Evolutionary conservation across 23 red algal species (phyloP).

Genomic region (Cyanidium caldarium): DNA sequence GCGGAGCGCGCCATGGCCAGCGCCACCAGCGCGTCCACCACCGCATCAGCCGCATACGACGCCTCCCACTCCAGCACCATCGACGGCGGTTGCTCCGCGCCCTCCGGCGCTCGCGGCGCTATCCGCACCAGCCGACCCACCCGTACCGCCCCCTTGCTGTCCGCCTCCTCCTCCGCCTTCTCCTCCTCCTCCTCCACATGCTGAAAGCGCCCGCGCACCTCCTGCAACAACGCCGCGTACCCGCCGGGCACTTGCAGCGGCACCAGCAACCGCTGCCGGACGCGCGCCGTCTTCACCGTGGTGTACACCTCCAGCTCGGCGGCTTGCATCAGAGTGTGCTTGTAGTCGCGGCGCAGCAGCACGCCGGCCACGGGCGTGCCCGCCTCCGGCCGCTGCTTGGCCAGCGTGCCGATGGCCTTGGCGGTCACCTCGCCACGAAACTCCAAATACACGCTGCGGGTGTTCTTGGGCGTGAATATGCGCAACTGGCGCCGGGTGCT

Average conservation of each 20-base stretch:
- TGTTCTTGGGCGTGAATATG: constrained; percentile 72
- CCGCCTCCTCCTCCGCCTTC: neutral
- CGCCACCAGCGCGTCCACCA: constrained; percentile 16
- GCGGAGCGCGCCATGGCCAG: neutral
- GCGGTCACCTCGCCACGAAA: constrained; percentile 60
- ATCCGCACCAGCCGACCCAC: constrained; percentile 5
- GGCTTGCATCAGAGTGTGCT: constrained; percentile 68
- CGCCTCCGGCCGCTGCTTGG: constrained; percentile 26
- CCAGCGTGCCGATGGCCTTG: constrained; percentile 73
- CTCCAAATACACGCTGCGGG: constrained; percentile 40
- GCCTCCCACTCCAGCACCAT: constrained; percentile 21
- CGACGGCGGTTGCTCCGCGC: constrained; percentile 6
- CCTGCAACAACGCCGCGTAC: constrained; percentile 32
- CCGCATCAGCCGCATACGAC: constrained; percentile 13
- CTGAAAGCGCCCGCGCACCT: constrained; percentile 43
- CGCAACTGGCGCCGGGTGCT: constrained; percentile 17
- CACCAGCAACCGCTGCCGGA: constrained; percentile 57
- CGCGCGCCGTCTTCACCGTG: constrained; percentile 35
- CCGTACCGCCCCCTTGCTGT: neutral
- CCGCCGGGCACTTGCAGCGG: constrained; percentile 25
- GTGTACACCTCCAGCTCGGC: constrained; percentile 74
- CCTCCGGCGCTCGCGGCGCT: neutral
- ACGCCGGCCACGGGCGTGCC: constrained; percentile 67
- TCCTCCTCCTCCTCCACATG: constrained; percentile 14
- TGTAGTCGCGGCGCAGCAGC: constrained; percentile 72